Conservation (phyloP, 164 flowering plant genomes). For the Annona squamosa region DNA sequence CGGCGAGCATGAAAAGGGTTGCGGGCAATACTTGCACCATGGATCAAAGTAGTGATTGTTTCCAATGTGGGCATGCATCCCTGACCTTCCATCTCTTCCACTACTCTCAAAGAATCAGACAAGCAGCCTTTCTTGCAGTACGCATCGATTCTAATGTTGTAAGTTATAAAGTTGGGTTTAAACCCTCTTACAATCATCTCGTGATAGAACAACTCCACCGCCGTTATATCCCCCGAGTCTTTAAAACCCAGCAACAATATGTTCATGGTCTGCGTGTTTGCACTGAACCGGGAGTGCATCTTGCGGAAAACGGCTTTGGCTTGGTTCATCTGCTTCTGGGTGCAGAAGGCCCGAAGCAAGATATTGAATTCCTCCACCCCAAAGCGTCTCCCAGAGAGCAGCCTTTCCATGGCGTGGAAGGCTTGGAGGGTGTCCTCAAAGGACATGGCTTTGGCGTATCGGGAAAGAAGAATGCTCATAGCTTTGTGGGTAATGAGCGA, state of each 20-base stretch:
- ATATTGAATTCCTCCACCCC: conserved; percentile 69
- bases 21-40: conserved; percentile 67
- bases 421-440: conserved; percentile 63
- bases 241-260: conserved; percentile 56
- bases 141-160: conserved; percentile 67
- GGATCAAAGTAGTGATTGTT: conserved; percentile 71
- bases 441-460: conserved; percentile 45
- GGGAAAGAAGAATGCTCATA: conserved; percentile 61
- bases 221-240: conserved; percentile 53
- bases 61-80: conserved; percentile 39
- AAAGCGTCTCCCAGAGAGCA: conserved; percentile 36
- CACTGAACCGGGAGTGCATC: conserved; percentile 41
- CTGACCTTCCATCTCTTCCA: conserved; percentile 56
- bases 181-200: conserved; percentile 77
- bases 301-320: conserved; percentile 54
- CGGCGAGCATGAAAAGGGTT: conserved; percentile 41
- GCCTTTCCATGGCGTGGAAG: conserved; percentile 53
- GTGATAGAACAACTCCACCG: conserved; percentile 75
- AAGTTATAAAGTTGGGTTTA: conserved; percentile 49
- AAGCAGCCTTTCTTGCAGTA: conserved; percentile 64
- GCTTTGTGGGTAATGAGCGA: conserved; percentile 57
- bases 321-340: conserved; percentile 66
- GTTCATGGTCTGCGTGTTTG: conserved; percentile 61
- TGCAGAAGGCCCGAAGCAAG: conserved; percentile 61
- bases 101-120: conserved; percentile 50